A percentile compares a stretch with the other conserved stretches of the same genome.
Evolutionary conservation across 1,139 yeast species (phyloP).

Genomic region (Saccharomycopsis hybrid): DNA sequence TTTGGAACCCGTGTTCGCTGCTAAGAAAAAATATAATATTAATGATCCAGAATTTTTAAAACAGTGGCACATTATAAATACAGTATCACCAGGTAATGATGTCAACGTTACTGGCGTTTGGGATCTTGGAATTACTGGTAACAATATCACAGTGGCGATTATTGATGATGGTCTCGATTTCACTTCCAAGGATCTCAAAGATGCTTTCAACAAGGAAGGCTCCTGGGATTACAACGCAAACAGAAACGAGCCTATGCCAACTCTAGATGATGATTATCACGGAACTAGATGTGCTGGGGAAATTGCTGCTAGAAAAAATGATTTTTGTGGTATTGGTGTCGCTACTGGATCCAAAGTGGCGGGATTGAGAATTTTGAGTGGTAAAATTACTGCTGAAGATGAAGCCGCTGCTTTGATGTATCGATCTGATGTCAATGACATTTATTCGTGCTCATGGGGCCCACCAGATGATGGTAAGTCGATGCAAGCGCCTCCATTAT

Average conservation of each 20-base stretch:
- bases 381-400: conserved; percentile 70
- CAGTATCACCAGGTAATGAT: conserved; percentile 70
- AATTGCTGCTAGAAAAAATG: conserved; percentile 78
- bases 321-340: conserved; percentile 92
- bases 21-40: conserved; percentile 52
- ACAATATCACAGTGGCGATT: conserved; percentile 75
- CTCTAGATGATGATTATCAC: conserved; percentile 78
- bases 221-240: conserved; percentile 89
- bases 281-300: conserved; percentile 99
- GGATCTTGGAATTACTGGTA: conserved; percentile 77
- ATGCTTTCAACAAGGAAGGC: conserved; percentile 70
- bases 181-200: conserved; percentile 63
- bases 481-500: conserved; percentile 72
- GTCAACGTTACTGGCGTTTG: conserved; percentile 84
- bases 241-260: conserved; percentile 69
- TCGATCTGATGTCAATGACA: conserved; percentile 77
- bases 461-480: conserved; percentile 91
- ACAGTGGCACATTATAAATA: conserved; percentile 90
- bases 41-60: conserved; percentile 70
- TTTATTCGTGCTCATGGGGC: conserved; percentile 98
- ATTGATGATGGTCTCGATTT: conserved; percentile 94
- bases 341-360: conserved; percentile 83
- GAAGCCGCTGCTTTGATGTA: conserved; percentile 86
- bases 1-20: conserved; percentile 36
- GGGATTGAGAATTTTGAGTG: conserved; percentile 86